These are phyloP conservation scores for Aspergillus puulaauensis DNA, from an alignment of 2,329 filamentous ascomycete genomes.

Conservation along the genomic window DNA sequence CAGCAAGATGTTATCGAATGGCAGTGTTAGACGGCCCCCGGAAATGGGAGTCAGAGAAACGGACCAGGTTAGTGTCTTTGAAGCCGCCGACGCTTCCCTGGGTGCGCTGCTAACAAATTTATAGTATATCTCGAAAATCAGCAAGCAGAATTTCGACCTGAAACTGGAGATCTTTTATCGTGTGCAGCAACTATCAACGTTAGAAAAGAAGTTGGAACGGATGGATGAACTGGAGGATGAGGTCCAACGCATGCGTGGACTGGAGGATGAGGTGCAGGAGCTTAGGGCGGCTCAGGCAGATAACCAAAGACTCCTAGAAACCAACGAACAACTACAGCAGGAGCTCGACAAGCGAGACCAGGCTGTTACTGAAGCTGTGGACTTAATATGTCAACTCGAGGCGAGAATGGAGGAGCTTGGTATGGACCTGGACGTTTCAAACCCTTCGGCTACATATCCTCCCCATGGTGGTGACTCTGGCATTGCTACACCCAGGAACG, in stretches of 20 bases:
- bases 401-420: slow-evolving; percentile 37
- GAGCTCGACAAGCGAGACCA: slow-evolving; percentile 42
- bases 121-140: slow-evolving; percentile 45
- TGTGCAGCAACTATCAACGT: slow-evolving; percentile 33
- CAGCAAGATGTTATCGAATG: slow-evolving; percentile 27
- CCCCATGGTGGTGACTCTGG: slow-evolving; percentile 26
- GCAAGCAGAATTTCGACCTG: slow-evolving; percentile 45
- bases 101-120: slow-evolving; percentile 14
- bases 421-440: slow-evolving; percentile 18
- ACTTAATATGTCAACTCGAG: slow-evolving; percentile 45
- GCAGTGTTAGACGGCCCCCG: slow-evolving; percentile 34
- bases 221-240: slow-evolving; percentile 40
- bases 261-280: slow-evolving; percentile 38
- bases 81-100: background rate
- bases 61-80: slow-evolving; percentile 35
- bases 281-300: slow-evolving; percentile 36
- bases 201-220: slow-evolving; percentile 39
- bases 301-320: slow-evolving; percentile 36
- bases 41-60: slow-evolving; percentile 46
- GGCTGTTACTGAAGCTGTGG: slow-evolving; percentile 44
- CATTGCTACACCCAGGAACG: slow-evolving; percentile 28
- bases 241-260: slow-evolving; percentile 25
- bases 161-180: slow-evolving; percentile 45
- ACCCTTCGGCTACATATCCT: slow-evolving; percentile 26
- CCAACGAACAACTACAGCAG: slow-evolving; percentile 37